Evolutionary conservation across 495 filamentous ascomycete species (phyloP), one percentile per base, ranked within the genome.

Genomic region (Friedmanniomyces endolithicus): DNA sequence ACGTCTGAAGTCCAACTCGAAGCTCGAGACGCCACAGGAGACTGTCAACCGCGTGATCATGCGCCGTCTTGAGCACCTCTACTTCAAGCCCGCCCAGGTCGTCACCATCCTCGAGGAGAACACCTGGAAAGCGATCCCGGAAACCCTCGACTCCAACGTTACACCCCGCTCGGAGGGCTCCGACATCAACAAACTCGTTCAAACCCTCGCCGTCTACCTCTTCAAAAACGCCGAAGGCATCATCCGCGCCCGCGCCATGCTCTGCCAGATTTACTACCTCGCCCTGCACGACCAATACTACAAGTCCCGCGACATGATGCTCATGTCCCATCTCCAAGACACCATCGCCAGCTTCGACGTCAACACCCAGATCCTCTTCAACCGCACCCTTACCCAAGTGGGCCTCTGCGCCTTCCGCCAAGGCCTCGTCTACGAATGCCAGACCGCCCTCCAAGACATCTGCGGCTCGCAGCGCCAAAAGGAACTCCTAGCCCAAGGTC

Each of bases 281-380:
- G 92, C 92, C 33, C 78, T 97, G 44, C 92, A 98, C 68, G 90
- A 97, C 69, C 82, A 95, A 55, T 97, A 96, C 76, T 97, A 94
- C 78, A 85, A 84, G 64, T 86, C 92, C 64, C 88, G 94, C 62
- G 92, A 99, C 69, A 87, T 97, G 82, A 90, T 97, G 85, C 80
- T 99, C 66, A 97, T 97, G 85, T 97, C 94, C n/a, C 92, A 99
- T 72, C 72, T 99, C 64, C 87, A 95, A 65, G 92, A 99, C 73
- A 94, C 82, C 59, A 96, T 97, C 69, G 74, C 77, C 69, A 94
- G 83, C 70, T 96, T 96, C 68, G 92, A 97, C 64, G 84, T 99
- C 63, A 85, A 82, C 71, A 95, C 87, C 33, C 92, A 99, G 71
- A 99, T 99, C 58, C 85, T 97, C 52, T 99, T 90, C 82, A 99